These are phyloP conservation scores for Davidsoniella virescens DNA, from an alignment of 2,329 filamentous ascomycete species.

Conservation along the genomic window DNA sequence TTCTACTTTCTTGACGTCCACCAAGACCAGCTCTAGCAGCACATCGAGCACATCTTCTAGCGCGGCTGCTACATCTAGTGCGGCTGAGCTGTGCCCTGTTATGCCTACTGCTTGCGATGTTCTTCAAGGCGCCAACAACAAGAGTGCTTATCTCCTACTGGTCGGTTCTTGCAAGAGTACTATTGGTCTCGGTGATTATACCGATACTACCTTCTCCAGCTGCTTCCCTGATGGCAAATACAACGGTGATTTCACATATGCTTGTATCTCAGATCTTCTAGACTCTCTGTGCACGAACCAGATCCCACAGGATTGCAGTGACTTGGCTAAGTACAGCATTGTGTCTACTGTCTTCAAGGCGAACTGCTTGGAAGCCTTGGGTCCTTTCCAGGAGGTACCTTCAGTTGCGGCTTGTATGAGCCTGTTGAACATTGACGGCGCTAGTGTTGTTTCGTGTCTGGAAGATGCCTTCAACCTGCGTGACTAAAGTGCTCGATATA, in stretches of 20 bases:
- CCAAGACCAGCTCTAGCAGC: not conserved
- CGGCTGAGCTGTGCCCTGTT: not conserved
- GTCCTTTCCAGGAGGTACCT: not conserved
- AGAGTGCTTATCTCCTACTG: not conserved
- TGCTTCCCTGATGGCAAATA: not conserved
- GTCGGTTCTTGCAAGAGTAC: slow-evolving; percentile 2
- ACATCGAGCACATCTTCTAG: not conserved
- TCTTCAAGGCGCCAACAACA: not conserved
- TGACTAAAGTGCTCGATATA: too few species aligned
- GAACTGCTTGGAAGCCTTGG: slow-evolving; percentile 2
- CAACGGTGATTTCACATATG: slow-evolving; percentile 2
- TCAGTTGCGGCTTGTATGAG: slow-evolving; percentile 3
- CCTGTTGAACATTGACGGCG: not conserved
- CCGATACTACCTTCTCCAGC: not conserved
- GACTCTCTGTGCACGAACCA: not conserved
- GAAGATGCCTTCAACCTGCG: slow-evolving; percentile 1
- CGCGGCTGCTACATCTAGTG: not conserved
- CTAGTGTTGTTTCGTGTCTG: slow-evolving; percentile 4
- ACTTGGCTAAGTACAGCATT: not conserved
- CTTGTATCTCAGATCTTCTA: not conserved
- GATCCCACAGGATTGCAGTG: slow-evolving; percentile 1
- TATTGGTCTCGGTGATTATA: slow-evolving; percentile 1
- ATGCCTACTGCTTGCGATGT: slow-evolving; percentile 5
- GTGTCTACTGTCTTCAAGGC: not conserved
- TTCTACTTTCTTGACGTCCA: not conserved